Conservation (phyloP, 2,329 filamentous ascomycete species). For the Hymenoscyphus fraxineus region DNA sequence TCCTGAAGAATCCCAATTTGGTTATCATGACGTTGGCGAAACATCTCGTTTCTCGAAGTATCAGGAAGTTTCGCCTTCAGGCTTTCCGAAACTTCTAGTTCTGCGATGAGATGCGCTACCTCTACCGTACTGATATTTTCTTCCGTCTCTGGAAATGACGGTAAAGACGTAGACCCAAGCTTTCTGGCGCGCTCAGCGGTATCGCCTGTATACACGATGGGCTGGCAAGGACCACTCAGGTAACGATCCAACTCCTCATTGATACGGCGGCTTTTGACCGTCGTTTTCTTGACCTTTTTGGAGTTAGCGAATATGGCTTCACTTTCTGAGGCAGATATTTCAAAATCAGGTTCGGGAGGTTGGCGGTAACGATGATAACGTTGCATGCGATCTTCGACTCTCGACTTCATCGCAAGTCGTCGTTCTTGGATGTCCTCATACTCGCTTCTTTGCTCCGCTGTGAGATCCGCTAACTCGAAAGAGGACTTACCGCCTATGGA, state of each 20-base stretch:
- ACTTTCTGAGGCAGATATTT: not conserved
- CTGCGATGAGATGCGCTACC: not conserved
- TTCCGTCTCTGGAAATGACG: not conserved
- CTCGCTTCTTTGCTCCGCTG: not conserved
- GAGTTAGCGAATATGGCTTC: not conserved
- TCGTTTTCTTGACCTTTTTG: not conserved
- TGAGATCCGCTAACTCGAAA: not conserved
- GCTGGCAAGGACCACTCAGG: not conserved
- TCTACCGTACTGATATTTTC: not conserved
- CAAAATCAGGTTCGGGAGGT: not conserved
- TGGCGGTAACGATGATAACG: not conserved
- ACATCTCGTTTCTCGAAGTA: too few relatives aligned
- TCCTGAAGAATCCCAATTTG: too few relatives aligned
- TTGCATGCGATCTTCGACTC: not conserved
- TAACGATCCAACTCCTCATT: not conserved
- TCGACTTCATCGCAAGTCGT: not conserved
- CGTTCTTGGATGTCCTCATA: not conserved
- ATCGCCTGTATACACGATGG: not conserved
- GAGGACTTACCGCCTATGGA: not conserved
- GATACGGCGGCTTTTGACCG: not conserved
- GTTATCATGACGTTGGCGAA: too few relatives aligned
- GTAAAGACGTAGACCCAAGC: not conserved
- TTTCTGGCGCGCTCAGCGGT: not conserved
- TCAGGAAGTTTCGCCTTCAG: not conserved
- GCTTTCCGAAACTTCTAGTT: not conserved